Evolutionary conservation across 805 yeast species (phyloP).

Genomic region (Dipodascopsis uninucleata): DNA sequence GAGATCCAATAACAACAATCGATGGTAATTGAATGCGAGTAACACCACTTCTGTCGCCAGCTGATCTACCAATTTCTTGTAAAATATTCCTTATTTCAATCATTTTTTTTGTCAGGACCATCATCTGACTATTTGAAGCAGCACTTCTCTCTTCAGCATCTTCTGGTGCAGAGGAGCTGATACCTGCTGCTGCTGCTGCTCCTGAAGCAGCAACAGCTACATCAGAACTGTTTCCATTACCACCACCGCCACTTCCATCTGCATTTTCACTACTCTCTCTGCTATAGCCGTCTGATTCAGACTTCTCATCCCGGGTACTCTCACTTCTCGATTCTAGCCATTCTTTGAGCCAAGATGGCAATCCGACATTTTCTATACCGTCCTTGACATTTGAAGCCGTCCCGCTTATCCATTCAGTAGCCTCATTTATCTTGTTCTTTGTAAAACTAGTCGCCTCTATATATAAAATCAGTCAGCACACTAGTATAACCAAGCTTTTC

Average conservation of each 20-base stretch:
- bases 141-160: constrained; percentile 47
- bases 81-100: constrained; percentile 85
- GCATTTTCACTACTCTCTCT: constrained; percentile 11
- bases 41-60: constrained; percentile 40
- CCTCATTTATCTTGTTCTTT: constrained; percentile 57
- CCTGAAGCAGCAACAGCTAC: constrained; percentile 53
- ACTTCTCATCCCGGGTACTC: constrained; percentile 4
- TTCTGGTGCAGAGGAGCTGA: constrained; percentile 37
- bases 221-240: constrained; percentile 39
- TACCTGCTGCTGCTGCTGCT: constrained; percentile 53
- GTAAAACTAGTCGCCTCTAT: constrained; percentile 69
- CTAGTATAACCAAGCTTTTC: background rate
- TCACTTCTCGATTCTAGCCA: constrained; percentile 14
- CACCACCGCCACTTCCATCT: constrained; percentile 37
- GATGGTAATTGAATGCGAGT: constrained; percentile 70
- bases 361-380: constrained; percentile 41
- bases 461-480: background rate
- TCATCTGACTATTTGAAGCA: constrained; percentile 63
- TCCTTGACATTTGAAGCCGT: constrained; percentile 50
- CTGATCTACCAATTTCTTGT: constrained; percentile 68
- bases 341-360: constrained; percentile 28
- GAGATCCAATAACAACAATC: constrained; percentile 95
- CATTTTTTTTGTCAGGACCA: constrained; percentile 90
- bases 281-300: constrained; percentile 4
- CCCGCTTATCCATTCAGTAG: constrained; percentile 48